Percentiles rank a stretch among this genome's conserved stretches.
These are phyloP conservation scores for Colletotrichum kahawae DNA, from an alignment of 2,329 filamentous ascomycete species.

Conservation along the genomic window DNA sequence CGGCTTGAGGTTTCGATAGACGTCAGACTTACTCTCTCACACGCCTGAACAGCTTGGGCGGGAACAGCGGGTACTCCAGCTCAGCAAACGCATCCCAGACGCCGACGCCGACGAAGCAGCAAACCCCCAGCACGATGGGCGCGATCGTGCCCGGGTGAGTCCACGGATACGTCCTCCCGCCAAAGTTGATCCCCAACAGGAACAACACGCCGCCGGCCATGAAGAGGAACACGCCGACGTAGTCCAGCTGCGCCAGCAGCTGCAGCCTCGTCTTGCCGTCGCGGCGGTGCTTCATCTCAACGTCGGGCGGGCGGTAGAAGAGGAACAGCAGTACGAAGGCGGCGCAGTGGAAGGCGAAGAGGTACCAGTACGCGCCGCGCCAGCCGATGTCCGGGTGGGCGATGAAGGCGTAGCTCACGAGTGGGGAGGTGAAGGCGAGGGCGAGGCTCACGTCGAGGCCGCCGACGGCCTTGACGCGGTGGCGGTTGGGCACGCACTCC, in stretches of 20 bases:
- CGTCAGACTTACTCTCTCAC: slow-evolving; percentile 26
- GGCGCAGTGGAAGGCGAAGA: slow-evolving; percentile 26
- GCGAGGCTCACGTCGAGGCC: slow-evolving; percentile 34
- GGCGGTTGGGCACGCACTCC: slow-evolving; percentile 42
- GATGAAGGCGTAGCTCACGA: slow-evolving; percentile 37
- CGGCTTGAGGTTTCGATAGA: not conserved
- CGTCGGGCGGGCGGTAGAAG: slow-evolving; percentile 40
- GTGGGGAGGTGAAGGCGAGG: slow-evolving; percentile 33
- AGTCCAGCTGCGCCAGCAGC: slow-evolving; percentile 30
- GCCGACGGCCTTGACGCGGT: slow-evolving; percentile 41
- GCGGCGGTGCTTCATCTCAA: slow-evolving; percentile 35
- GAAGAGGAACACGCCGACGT: slow-evolving; percentile 31
- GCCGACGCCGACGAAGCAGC: slow-evolving; percentile 32
- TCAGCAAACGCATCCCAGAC: slow-evolving; percentile 31
- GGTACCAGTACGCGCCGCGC: slow-evolving; percentile 27
- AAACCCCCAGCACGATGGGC: not conserved
- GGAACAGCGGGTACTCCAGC: slow-evolving; percentile 33
- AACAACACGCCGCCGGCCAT: slow-evolving; percentile 29
- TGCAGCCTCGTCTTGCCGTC: slow-evolving; percentile 30
- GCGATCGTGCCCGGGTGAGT: slow-evolving; percentile 29
- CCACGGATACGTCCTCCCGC: slow-evolving; percentile 34
- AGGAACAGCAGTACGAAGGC: slow-evolving; percentile 26
- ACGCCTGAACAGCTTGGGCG: slow-evolving; percentile 32
- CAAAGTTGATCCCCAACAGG: slow-evolving; percentile 34
- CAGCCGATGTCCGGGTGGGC: slow-evolving; percentile 19